Evolutionary conservation across 73 alveolate species (phyloP).

Genomic region (Uronychia setigera): DNA sequence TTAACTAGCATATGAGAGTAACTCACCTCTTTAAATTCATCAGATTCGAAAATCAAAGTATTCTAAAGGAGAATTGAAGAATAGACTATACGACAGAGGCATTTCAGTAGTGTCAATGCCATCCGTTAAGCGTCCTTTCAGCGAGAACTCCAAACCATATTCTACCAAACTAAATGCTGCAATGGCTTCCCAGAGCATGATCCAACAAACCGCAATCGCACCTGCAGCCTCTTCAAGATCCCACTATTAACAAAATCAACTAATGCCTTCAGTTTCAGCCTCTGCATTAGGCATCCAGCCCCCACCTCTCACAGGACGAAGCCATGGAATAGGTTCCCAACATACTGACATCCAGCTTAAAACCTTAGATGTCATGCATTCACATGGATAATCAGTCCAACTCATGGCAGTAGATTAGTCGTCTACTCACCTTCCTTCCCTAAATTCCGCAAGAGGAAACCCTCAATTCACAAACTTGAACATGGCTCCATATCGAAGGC

Average conservation of each 20-base stretch:
- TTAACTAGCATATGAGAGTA: background rate
- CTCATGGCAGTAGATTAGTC: background rate
- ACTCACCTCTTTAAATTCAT: background rate
- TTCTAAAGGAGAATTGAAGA: background rate
- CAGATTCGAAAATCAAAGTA: background rate
- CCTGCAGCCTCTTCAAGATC: background rate
- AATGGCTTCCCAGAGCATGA: background rate
- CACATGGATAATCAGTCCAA: background rate
- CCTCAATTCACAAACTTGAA: constrained; percentile 65
- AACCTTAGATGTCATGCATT: background rate
- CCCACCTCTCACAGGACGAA: background rate
- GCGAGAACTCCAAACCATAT: background rate
- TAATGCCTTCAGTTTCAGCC: background rate
- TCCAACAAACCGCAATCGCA: background rate
- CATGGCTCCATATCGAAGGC: constrained; percentile 66
- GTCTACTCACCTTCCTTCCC: background rate
- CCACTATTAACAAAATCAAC: background rate
- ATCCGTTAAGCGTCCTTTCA: constrained; percentile 56
- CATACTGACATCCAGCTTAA: background rate
- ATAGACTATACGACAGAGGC: constrained; percentile 60
- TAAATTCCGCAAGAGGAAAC: constrained; percentile 15
- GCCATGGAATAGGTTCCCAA: background rate
- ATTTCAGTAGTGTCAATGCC: constrained; percentile 61
- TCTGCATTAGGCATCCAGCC: background rate
- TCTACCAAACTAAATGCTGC: background rate